Evolutionary conservation across 1,284 basidiomycete genomes (phyloP), one percentile per base, ranked within the genome.

Genomic region (Marasmius fiardii): DNA sequence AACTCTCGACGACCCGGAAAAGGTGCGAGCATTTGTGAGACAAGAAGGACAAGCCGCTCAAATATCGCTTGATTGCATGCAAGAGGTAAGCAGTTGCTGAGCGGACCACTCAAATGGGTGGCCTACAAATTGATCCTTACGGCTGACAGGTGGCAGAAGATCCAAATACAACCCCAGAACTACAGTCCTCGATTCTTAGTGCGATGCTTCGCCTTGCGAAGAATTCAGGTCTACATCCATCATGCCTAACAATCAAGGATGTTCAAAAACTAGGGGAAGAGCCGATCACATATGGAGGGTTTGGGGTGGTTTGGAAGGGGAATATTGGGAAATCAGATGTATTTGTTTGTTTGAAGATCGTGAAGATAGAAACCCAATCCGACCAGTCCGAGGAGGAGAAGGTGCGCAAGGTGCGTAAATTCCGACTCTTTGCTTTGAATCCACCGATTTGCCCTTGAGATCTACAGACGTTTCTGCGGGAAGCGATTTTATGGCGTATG

Each of bases 401-500:
- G 20, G 2, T 41, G 16, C n/a, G 11, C 39, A 41, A n/a, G 39
- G 39, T 41, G 4, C 16, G 39, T 10, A n/a, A n/a, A 4, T 4
- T 31, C 10, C 10, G 39, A 41, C 7, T 14, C n/a, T 6, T n/a
- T n/a, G n/a, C n/a, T 14, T 4, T 8, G n/a, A 16, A 7, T n/a
- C n/a, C n/a, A n/a, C n/a, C n/a, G n/a, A n/a, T n/a, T n/a, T 41
- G 16, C 8, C 11, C n/a, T 7, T 1, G 7, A 41, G n/a, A 18
- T 8, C 11, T 14, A 41, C 39, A 49, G 47, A 11, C 7, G 3
- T 49, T 12, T 20, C 26, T 49, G n/a, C 26, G 33, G n/a, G 53
- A 54, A 49, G 39, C 41, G 10, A 31, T 37, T 14, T 8, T 54
- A 24, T 54, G 53, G 53, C 26, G 43, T 7, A 44, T 39, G 18